Evolutionary conservation across 768 basidiomycete species (phyloP).

Genomic region (Trametes sanguinea): DNA sequence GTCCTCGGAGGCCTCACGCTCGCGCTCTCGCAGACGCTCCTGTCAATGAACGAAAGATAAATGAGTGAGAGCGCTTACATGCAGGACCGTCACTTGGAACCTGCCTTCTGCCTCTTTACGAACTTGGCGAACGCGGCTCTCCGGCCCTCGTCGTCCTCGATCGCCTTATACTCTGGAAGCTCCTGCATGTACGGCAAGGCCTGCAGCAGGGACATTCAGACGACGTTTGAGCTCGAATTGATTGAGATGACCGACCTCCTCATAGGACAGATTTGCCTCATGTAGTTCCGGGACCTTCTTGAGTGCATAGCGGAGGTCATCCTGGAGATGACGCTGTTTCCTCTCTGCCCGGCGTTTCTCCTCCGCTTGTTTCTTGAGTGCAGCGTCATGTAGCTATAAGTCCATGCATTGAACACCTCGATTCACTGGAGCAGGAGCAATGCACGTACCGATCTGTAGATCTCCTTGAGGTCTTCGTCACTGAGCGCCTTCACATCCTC

Average conservation of each 20-base stretch:
- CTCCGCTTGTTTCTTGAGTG: conserved; percentile 75
- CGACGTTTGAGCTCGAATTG: background rate
- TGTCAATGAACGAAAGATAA: conserved; percentile 30
- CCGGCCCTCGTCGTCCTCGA: conserved; percentile 86
- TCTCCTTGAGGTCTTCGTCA: conserved; percentile 53
- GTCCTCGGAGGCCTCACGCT: conserved; percentile 68
- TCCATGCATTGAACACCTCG: background rate
- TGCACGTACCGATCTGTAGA: conserved; percentile 63
- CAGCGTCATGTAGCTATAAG: conserved; percentile 69
- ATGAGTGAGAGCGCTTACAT: conserved; percentile 9
- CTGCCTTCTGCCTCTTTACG: conserved; percentile 86
- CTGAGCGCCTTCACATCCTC: conserved; percentile 49
- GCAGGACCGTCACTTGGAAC: conserved; percentile 12
- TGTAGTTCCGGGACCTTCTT: conserved; percentile 85
- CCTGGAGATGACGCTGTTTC: conserved; percentile 83
- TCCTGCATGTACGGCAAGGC: conserved; percentile 76
- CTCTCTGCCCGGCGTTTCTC: conserved; percentile 88
- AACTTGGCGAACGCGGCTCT: conserved; percentile 85
- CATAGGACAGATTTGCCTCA: conserved; percentile 74
- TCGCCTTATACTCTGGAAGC: conserved; percentile 81
- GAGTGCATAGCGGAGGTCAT: conserved; percentile 94
- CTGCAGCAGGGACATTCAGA: conserved; percentile 37
- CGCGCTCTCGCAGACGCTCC: conserved; percentile 72
- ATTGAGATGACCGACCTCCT: conserved; percentile 59
- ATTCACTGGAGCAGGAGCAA: too few species aligned